Evolutionary conservation across 768 basidiomycete genomes (phyloP), one percentile per base, ranked within the genome.

Genomic region (Tremella fuciformis): DNA sequence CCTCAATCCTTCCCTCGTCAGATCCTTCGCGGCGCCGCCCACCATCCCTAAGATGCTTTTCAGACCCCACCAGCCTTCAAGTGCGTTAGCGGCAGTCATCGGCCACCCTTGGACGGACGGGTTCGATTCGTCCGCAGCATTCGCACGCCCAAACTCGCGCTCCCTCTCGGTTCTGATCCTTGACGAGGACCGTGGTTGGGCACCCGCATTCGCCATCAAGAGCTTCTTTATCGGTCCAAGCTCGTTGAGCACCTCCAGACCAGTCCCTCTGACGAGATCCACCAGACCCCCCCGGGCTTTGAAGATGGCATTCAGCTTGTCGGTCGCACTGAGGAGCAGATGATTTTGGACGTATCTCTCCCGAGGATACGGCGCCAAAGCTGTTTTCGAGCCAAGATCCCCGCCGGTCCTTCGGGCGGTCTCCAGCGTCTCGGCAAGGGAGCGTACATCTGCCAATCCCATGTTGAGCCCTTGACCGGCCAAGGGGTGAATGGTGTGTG

Each of bases 381-480:
- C 81, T 0, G 86, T 90, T 70, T 84, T 82, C 2, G 86, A 55
- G 85, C 94, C 96, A 48, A 97, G 81, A 74, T 99, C 96, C 2
- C 85, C 85, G 3, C 94, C 94, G 1, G 80, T 75, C 13, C 69
- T 64, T 18, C 88, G 62, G 0, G 86, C 82, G 6, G 78, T 69
- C 29, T 84, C 78, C 38, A 97, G 84, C 64, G 84, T 84, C 48
- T 81, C 80, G 0, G 85, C 80, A 13, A 99, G 82, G 56, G 82
- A 82, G 69, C 86, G 82, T 2, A 87, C 89, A 73, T 99, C 94
- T 1, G 81, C 86, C 25, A 99, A 80, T n/a, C 94, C 96, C 71
- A 94, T 79, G 75, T 99, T 98, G 41, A 98, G 81, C 0, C 94
- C 96, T 74, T 98, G 94, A 1, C 96, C 96, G 0, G 93, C 94